Conservation (phyloP, 345 rosid species). For the Nasturtium officinale region DNA sequence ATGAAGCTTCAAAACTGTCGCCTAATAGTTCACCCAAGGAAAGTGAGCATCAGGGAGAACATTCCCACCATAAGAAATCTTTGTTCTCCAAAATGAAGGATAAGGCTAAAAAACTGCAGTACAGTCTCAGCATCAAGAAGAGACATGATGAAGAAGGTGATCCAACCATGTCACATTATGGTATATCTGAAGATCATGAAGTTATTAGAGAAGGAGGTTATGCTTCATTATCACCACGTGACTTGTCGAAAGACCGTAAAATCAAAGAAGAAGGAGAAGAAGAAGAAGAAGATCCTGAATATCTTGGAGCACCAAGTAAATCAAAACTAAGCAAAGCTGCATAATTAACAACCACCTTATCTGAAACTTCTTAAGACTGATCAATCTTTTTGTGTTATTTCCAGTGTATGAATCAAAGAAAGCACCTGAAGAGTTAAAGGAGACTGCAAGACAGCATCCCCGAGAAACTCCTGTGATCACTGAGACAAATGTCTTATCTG, state of each 20-base stretch:
- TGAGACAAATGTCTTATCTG: constrained; percentile 52
- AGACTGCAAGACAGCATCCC: constrained; percentile 56
- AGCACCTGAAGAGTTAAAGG: constrained; percentile 57
- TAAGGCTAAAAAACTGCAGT: constrained; percentile 62
- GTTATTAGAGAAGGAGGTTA: constrained; percentile 44
- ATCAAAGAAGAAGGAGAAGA: constrained; percentile 43
- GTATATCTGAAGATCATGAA: constrained; percentile 50
- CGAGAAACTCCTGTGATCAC: constrained; percentile 48
- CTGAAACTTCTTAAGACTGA: background rate
- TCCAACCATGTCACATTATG: constrained; percentile 51
- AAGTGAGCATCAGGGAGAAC: constrained; percentile 52
- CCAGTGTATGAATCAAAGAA: constrained; percentile 77
- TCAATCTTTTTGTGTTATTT: constrained; percentile 24
- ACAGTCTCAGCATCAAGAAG: constrained; percentile 56
- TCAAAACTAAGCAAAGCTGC: background rate
- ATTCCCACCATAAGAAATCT: constrained; percentile 55
- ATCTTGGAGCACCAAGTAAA: constrained; percentile 79
- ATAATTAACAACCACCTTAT: background rate
- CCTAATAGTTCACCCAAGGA: constrained; percentile 43
- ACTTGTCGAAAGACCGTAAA: constrained; percentile 46
- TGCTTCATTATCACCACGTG: constrained; percentile 53
- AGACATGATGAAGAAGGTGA: constrained; percentile 52
- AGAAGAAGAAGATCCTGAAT: constrained; percentile 63
- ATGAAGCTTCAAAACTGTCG: constrained; percentile 52
- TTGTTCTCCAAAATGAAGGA: constrained; percentile 72